These are phyloP conservation scores for Coccomyxa sp. DNA, from an alignment of 139 green algal species.

Conservation along the genomic window DNA sequence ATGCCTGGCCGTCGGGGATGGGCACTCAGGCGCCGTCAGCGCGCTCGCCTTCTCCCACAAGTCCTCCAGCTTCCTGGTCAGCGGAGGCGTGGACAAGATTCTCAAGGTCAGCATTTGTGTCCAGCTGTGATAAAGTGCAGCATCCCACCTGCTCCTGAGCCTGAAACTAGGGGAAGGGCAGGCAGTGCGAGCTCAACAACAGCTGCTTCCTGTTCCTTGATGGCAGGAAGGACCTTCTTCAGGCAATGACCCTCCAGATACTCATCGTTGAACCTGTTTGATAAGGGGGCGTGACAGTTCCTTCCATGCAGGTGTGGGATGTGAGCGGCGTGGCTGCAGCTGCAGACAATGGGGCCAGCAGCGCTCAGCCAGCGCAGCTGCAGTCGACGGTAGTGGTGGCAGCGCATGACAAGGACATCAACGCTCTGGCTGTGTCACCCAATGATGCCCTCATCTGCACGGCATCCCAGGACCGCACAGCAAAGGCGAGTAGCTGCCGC, in stretches of 20 bases:
- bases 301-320: conserved; percentile 14
- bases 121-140: no score
- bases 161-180: neutral
- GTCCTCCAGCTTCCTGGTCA: conserved; percentile 52
- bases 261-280: no score
- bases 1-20: conserved; percentile 61
- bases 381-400: conserved; percentile 63
- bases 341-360: neutral
- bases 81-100: conserved; percentile 81
- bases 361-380: conserved; percentile 26
- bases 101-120: conserved; percentile 50
- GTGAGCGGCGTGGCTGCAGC: conserved; percentile 4
- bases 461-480: conserved; percentile 79
- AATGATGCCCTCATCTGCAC: conserved; percentile 62
- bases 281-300: no score
- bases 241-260: no score
- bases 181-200: no score
- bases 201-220: no score
- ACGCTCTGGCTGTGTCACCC: conserved; percentile 77
- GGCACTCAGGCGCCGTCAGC: conserved; percentile 81
- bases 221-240: no score
- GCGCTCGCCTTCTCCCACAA: conserved; percentile 68
- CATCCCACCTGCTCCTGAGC: neutral
- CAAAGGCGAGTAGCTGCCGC: conserved; percentile 67
- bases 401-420: conserved; percentile 98